These are phyloP conservation scores for Polymyxa betae DNA, from an alignment of 208 protist species.

Conservation along the genomic window DNA sequence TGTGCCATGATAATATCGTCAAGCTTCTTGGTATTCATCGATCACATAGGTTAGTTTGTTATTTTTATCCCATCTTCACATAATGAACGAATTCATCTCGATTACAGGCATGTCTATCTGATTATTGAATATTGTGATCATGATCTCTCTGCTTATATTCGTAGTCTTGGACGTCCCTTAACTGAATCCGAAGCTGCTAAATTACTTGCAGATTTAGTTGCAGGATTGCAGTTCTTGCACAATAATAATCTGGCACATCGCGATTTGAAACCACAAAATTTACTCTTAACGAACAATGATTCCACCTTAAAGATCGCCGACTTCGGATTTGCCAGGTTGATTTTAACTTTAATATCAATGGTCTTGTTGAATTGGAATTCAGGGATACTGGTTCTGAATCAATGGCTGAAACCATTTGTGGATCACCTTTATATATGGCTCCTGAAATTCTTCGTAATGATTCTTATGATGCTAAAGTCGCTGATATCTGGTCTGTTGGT, in stretches of 20 bases:
- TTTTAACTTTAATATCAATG: neutral
- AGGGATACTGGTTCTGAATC: neutral
- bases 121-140: constrained; percentile 10
- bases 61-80: neutral
- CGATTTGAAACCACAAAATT: constrained; percentile 36
- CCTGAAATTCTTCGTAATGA: constrained; percentile 30
- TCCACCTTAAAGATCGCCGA: constrained; percentile 29
- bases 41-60: neutral
- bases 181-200: neutral
- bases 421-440: constrained; percentile 12
- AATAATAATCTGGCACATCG: neutral
- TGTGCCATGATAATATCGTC: constrained; percentile 23
- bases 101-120: constrained; percentile 35
- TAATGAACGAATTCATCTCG: neutral
- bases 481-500: constrained; percentile 18
- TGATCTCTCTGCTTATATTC: neutral
- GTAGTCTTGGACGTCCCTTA: neutral
- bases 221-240: neutral
- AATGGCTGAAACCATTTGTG: neutral
- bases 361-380: neutral
- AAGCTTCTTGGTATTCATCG: constrained; percentile 11
- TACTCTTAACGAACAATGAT: neutral
- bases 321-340: constrained; percentile 1
- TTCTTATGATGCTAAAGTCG: neutral
- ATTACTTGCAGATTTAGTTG: neutral